phyloP scores from a whole-genome alignment of 2,329 filamentous ascomycete genomes.

The Diaporthe longicolla region DNA sequence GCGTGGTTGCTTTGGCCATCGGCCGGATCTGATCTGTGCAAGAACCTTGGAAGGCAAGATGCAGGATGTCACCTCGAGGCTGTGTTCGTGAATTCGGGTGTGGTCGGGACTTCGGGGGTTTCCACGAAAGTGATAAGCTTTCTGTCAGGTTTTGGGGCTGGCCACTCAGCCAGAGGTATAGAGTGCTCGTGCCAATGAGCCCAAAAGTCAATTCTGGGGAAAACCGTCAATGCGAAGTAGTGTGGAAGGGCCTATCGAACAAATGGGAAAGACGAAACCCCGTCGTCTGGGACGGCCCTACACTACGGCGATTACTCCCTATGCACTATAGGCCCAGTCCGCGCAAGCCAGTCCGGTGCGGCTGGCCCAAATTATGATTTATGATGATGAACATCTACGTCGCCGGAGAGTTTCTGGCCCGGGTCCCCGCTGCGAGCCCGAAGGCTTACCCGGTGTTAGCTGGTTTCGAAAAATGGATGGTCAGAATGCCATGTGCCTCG shows the following conservation, averaged over 20 bases:
- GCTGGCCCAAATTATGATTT: not conserved
- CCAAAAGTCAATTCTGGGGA: constrained; percentile 15
- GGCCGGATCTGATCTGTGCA: constrained; percentile 26
- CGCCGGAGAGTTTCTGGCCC: not conserved
- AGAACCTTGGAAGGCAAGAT: constrained; percentile 5
- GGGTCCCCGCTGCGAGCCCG: constrained; percentile 6
- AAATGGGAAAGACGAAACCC: not conserved
- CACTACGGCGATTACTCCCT: not conserved
- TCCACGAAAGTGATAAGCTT: constrained; percentile 7
- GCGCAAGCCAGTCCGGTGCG: not conserved
- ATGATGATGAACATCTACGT: not conserved
- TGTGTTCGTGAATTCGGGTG: not conserved
- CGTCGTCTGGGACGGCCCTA: not conserved
- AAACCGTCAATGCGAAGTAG: not conserved
- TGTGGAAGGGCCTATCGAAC: not conserved
- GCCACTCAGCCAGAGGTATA: constrained; percentile 1
- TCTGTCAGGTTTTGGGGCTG: constrained; percentile 23
- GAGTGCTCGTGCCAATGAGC: not conserved
- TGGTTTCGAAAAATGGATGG: constrained; percentile 7
- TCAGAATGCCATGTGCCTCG: constrained; percentile 18
- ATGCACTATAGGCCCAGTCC: not conserved
- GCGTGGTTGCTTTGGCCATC: constrained; percentile 24
- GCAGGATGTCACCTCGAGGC: constrained; percentile 19
- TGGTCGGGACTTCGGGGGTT: constrained; percentile 19
- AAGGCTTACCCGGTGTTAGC: constrained; percentile 17